Evolutionary conservation across 306 rosid genomes (phyloP), one percentile per base, ranked within the genome.

Genomic region (Trifolium subterraneum): DNA sequence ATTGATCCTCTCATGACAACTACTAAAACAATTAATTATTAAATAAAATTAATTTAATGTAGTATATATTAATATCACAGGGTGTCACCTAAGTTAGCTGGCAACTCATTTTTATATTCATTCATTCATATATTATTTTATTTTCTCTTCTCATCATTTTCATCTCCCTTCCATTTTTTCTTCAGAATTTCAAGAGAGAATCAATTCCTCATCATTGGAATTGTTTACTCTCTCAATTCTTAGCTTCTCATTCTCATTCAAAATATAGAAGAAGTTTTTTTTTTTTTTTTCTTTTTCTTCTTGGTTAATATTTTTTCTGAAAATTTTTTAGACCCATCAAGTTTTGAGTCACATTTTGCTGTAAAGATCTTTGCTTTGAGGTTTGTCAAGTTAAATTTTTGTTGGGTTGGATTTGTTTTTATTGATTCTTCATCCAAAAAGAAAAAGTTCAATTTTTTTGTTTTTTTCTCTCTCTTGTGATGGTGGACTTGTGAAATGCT

Each of bases 61-160:
- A 68, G 68, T 56, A 82, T 82, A 80, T 79, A 88, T 84, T 74
- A 76, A 68, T 70, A 86, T 80, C 83, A 86, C 83, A 84, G 86
- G 86, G 72, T 73, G 82, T 76, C 86, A 80, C 78, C 86, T 19
- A 72, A 60, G 84, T 84, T 91, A 87, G 96, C 95, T 88, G 90
- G 86, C 98, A 90, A 89, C 96, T 85, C 87, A 80, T 76, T 87
- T 90, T 81, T 45, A 70, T 81, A 81, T 76, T 56, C 74, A 59
- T 54, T 55, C 69, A 60, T 54, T 7, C 2, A 7, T 8, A 59
- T 59, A 33, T 7, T 71, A 42, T 74, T 61, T 33, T 52, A 2
- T 71, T 55, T 72, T 61, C 3, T 47, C n/a, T 72, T 16, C 54
- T 29, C 78, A 81, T 29, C 78, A 81, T 66, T 19, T 72, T 63